Evolutionary conservation across 169 alveolate genomes (phyloP), one percentile per base, ranked within the genome.

Genomic region (Plasmodium adleri): DNA sequence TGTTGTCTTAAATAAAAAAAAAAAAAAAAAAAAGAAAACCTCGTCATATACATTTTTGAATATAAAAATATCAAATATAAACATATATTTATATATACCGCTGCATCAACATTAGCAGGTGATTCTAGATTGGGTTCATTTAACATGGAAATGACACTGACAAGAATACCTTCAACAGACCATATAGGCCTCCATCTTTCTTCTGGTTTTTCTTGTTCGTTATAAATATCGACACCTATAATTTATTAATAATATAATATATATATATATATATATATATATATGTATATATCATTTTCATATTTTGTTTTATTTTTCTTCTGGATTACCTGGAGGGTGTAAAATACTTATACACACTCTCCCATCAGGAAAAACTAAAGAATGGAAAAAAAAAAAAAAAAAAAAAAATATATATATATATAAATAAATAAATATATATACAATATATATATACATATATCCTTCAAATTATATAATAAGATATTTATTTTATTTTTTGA

Each of bases 141-240:
- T 47, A 98, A 94, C 99, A 98, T 97, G 12, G 99, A 97, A 28
- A 98, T 97, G 12, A 98, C 99, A 50, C 98, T 95, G 47, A 98
- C 93, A 26, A 99, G 88, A 50, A 99, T 97, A 90, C 98, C 94
- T 90, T 99, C 99, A 7, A 98, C 99, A n/a, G 99, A 96, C 50
- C 97, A 95, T 60, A 98, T 97, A 1, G 99, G 99, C 58, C 99
- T 95, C 99, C 99, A 98, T 83, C 99, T 96, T 93, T 98, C 99
- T 64, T 98, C 99, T n/a, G 99, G 98, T 1, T 96, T 95, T 94
- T 98, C 99, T 88, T 97, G 98, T 70, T 96, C 98, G 95, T 98
- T 99, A 92, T 95, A 96, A 56, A 92, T 92, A 92, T 99, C 99
- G 17, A 94, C 78, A 7, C 90, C 90, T 78, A 59, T 13, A 28